Base-by-base conservation (phyloP, 2,329 filamentous ascomycete species). In the Penicillium sp. region DNA sequence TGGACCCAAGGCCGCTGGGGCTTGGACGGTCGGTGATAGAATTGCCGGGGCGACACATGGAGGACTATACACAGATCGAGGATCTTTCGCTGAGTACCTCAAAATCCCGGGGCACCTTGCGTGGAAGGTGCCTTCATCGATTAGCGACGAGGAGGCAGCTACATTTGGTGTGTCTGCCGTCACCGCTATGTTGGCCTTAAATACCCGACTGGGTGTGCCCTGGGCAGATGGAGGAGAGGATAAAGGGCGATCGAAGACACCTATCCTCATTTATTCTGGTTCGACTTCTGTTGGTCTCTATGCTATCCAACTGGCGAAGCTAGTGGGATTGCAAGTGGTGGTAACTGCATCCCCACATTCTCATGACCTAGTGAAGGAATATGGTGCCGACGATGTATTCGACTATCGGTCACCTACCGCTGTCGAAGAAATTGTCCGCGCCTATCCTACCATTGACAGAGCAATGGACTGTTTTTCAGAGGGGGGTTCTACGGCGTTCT, bases 41-140 rank as follows among this genome's bases (percentile, higher is more conserved):
- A 49, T 64, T 19, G 55, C 51, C 5, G 62, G 64, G 10, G 55
- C 51, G 3, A 53, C 53, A 3, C 59, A 62, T 19, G 64, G 59
- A 21, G 54, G 48, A 27, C 45, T 58, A 2, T 55, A 55, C 27
- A 13, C 45, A 9, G 60, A 64, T 31, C 43, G 51, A 3, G 62
- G 61, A 8, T 54, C 62, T 1, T 65, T 65, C n/a, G 61, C 61
- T 11, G 55, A 76, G 52, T 77, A 75, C 57, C 67, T 68, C 61
- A 70, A 69, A 39, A 72, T 74, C 56, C 69, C 69, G 4, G 70
- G 70, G 0, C 64, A 62, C 8, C 64, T 76, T 1, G 64, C 74
- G 1, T 68, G 60, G 26, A 72, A 71, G 54, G 71, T 72, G 0
- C 75, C 75, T 2, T 50, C 45, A 8, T 65, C 27, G 16, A 66